Evolutionary conservation across 2,329 filamentous ascomycete species (phyloP).

Genomic region (Phialophora expanda): DNA sequence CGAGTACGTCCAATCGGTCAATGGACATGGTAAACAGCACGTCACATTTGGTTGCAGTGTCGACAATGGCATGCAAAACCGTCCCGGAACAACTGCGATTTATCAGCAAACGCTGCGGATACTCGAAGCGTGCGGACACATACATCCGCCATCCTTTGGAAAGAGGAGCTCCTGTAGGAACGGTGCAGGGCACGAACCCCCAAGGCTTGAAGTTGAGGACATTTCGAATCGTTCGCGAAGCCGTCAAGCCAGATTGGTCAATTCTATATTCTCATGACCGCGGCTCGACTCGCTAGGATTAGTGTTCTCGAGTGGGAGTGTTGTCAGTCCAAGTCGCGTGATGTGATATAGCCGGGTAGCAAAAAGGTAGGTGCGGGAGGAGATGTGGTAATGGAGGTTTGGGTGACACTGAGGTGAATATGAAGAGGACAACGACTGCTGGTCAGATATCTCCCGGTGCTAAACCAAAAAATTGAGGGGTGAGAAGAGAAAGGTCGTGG

Average conservation of each 20-base stretch:
- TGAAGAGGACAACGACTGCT: slow-evolving; percentile 17
- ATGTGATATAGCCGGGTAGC: slow-evolving; percentile 1
- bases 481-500: slow-evolving; percentile 12
- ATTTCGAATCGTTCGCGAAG: slow-evolving; percentile 25
- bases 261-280: slow-evolving; percentile 34
- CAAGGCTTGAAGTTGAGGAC: slow-evolving; percentile 29
- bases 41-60: slow-evolving; percentile 54
- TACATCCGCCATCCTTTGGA: slow-evolving; percentile 69
- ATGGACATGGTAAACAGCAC: slow-evolving; percentile 91
- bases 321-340: slow-evolving; percentile 17
- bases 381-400: slow-evolving; percentile 24
- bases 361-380: slow-evolving; percentile 16
- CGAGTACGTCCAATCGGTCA: slow-evolving; percentile 75
- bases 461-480: slow-evolving; percentile 12
- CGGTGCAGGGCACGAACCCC: slow-evolving; percentile 67
- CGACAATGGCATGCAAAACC: slow-evolving; percentile 61
- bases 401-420: slow-evolving; percentile 24
- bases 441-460: slow-evolving; percentile 16
- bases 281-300: slow-evolving; percentile 7
- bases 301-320: slow-evolving; percentile 6
- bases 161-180: slow-evolving; percentile 71
- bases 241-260: slow-evolving; percentile 23
- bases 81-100: slow-evolving; percentile 61
- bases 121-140: slow-evolving; percentile 43
- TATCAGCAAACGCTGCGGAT: slow-evolving; percentile 42